Evolutionary conservation across 202 grass and related monocot genomes (phyloP).

Genomic region (Panicum virgatum): DNA sequence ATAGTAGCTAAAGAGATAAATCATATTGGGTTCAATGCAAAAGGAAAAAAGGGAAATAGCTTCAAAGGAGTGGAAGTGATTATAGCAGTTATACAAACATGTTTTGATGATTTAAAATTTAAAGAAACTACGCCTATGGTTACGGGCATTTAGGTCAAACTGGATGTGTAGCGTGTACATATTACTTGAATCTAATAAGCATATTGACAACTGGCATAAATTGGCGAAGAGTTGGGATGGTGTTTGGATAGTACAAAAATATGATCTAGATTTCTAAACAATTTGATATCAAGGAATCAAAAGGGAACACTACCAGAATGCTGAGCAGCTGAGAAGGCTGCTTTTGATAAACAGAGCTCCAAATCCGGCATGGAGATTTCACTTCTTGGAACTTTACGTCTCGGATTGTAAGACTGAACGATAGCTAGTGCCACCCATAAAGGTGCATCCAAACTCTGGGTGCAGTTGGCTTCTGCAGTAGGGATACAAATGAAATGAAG

Average conservation of each 20-base stretch:
- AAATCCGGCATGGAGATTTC: slow-evolving; percentile 75
- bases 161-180: background rate
- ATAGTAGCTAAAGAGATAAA: slow-evolving; percentile 2
- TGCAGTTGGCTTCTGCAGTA: slow-evolving; percentile 57
- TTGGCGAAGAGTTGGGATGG: slow-evolving; percentile 1
- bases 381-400: slow-evolving; percentile 90
- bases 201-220: background rate
- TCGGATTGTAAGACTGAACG: slow-evolving; percentile 84
- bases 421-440: slow-evolving; percentile 83
- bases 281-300: background rate
- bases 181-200: background rate
- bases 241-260: slow-evolving; percentile 25
- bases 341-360: slow-evolving; percentile 81
- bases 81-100: slow-evolving; percentile 18
- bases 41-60: background rate
- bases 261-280: slow-evolving; percentile 9
- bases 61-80: slow-evolving; percentile 3
- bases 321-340: slow-evolving; percentile 70
- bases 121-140: background rate
- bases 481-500: slow-evolving; percentile 35
- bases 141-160: background rate
- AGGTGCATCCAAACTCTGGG: slow-evolving; percentile 44
- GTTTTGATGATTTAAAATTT: background rate
- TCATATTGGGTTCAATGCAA: background rate
- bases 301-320: slow-evolving; percentile 56